Percentiles rank a stretch among this genome's conserved stretches.
phyloP scores from a whole-genome alignment of 345 rosid species.

The Salix suchowensis region DNA sequence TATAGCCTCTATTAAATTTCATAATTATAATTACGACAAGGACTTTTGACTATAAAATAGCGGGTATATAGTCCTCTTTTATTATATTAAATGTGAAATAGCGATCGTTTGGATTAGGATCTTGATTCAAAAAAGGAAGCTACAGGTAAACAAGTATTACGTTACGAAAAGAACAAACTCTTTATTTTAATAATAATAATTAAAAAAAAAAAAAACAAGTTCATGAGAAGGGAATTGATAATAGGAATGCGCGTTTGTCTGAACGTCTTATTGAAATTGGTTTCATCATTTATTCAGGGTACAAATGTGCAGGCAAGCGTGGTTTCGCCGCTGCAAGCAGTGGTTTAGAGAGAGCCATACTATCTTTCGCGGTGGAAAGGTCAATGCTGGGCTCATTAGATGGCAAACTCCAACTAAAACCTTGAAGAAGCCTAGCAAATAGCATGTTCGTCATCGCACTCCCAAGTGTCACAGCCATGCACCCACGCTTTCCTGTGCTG shows the following conservation, averaged over 20 bases:
- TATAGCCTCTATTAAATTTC: no score
- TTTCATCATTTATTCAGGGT: neutral
- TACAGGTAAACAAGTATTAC: no score
- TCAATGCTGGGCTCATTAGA: neutral
- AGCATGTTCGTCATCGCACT: slow-evolving; percentile 16
- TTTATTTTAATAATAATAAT: no score
- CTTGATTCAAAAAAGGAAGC: no score
- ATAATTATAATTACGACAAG: no score
- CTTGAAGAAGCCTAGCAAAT: slow-evolving; percentile 15
- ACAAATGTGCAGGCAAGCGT: neutral
- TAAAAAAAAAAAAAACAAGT: no score
- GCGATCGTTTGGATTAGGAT: no score
- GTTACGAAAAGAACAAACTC: no score
- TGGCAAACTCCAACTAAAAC: slow-evolving; percentile 22
- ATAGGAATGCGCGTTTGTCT: neutral
- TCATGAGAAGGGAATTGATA: neutral
- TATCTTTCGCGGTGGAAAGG: neutral
- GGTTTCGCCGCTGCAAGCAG: neutral
- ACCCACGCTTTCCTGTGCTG: slow-evolving; percentile 49
- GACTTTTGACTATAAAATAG: no score
- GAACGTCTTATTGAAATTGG: neutral
- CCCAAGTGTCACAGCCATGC: slow-evolving; percentile 7
- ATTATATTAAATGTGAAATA: no score
- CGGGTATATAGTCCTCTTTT: no score
- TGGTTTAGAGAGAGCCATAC: neutral